Evolutionary conservation across 2,329 filamentous ascomycete species (phyloP), one percentile per base, ranked within the genome.

Genomic region (Arthrobotrys sphaeroides): DNA sequence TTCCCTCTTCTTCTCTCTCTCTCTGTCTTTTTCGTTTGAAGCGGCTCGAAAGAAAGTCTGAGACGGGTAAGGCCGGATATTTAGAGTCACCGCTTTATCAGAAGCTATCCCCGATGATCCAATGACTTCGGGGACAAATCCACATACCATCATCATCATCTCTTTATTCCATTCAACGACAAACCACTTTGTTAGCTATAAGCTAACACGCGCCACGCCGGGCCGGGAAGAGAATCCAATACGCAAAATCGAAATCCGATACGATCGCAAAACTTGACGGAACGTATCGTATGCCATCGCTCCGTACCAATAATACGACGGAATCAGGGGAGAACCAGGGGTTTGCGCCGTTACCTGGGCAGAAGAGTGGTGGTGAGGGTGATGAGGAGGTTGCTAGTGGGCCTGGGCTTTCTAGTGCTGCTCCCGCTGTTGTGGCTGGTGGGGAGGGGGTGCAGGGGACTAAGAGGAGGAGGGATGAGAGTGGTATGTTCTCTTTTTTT

Each of bases 181-280:
- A 20, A 26, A 61, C 43, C 57, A 16, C 38, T 18, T 38, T 40
- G 28, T 36, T 66, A 31, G 57, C 43, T 47, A 18, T 45, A 24
- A 65, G 45, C 59, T 78, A 66, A 75, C 77, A 55, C 70, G 42
- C 28, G n/a, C 18, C 20, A 18, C 60, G n/a, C 2, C 13, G n/a
- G 26, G 16, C 6, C 13, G 4, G 3, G 20, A 79, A 98, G 94
- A 91, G 90, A 88, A 93, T 99, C 79, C 86, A 90, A 78, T 99
- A 98, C 82, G 93, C 92, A 69, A 97, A 94, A 83, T 89, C 90
- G 69, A 94, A 94, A 81, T 97, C 94, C 2, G 87, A 97, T 82
- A 90, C 91, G 22, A 89, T 99, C 77, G 89, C 93, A 33, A 97
- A 96, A 83, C 89, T 99, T 62, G 94, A 97, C 78, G 95, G 95